Base-by-base conservation (phyloP, 1,284 basidiomycete species). In the Anthracocystis walkeri region DNA sequence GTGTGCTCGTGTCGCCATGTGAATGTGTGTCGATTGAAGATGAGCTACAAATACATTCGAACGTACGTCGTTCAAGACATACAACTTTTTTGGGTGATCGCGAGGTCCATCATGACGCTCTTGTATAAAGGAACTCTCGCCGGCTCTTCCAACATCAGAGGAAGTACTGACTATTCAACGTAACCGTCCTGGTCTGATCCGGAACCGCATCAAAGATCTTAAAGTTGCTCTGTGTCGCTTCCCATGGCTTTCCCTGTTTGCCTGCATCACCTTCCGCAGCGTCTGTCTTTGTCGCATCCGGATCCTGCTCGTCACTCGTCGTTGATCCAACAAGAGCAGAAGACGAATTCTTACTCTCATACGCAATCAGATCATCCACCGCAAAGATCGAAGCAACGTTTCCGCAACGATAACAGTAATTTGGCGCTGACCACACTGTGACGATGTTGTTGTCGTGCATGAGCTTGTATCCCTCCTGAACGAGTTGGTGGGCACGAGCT, bases 401-500 rank as follows among this genome's bases (percentile, higher is more conserved):
- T 35, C 97, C 97, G 82, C 97, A 99, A 46, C 96, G 92, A 86
- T 94, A 95, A 85, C 96, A 99, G 85, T 99, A 99, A 85, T 99
- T 99, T 27, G 96, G 96, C 48, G 95, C 97, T 25, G 92, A 94
- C 97, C 97, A 99, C 5, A 99, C 97, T 0, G 97, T 99, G 29
- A 94, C 95, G 52, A 99, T 90, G 81, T 93, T 92, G 81, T 95
- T 92, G 86, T 96, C 94, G 86, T 97, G 99, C 51, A 98, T 88
- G 7, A 95, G 93, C 27, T 92, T 91, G 86, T 94, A 99, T 1
- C 97, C 97, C 87, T 99, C 97, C 95, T 99, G 98, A 86, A 96
- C 98, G 6, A 99, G 90, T 84, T 99, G 97, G 86, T 99, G 97
- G 23, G 97, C 97, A 27, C 97, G 92, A 18, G 98, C 90, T 79